Percentiles rank a stretch among this genome's conserved stretches.
Conservation (phyloP, 768 basidiomycete species). For the Kwoniella mangroviensis region DNA sequence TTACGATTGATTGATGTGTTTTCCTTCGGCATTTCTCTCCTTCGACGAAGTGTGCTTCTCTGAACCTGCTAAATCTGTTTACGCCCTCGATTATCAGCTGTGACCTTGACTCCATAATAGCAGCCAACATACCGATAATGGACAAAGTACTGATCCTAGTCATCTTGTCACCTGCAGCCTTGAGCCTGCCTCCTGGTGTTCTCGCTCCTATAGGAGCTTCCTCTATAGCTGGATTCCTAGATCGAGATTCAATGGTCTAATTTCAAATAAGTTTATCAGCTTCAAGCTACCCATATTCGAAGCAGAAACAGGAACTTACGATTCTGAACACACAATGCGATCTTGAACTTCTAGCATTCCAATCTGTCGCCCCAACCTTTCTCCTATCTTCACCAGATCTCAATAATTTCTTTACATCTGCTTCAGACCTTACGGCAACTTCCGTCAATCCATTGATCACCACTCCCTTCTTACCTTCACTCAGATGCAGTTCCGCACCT, state of each 20-base stretch:
- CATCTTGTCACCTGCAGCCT: slow-evolving; percentile 46
- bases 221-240: slow-evolving; percentile 61
- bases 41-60: slow-evolving; percentile 96
- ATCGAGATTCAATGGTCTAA: slow-evolving; percentile 73
- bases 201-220: slow-evolving; percentile 56
- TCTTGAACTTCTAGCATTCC: slow-evolving; percentile 93
- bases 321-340: slow-evolving; percentile 93
- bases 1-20: slow-evolving; percentile 79
- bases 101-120: not conserved
- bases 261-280: not conserved
- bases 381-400: slow-evolving; percentile 83
- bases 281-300: not conserved
- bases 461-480: slow-evolving; percentile 63
- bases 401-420: slow-evolving; percentile 82
- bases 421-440: slow-evolving; percentile 89
- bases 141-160: slow-evolving; percentile 56
- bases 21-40: slow-evolving; percentile 92
- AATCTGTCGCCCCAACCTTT: slow-evolving; percentile 94
- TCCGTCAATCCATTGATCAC: slow-evolving; percentile 73
- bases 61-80: slow-evolving; percentile 80
- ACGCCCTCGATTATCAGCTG: slow-evolving; percentile 13
- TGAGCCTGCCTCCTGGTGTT: slow-evolving; percentile 40
- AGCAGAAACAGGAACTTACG: slow-evolving; percentile 60
- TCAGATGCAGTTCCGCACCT: slow-evolving; percentile 65
- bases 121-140: slow-evolving; percentile 44